Evolutionary conservation across 2,329 filamentous ascomycete species (phyloP).

Genomic region (Aspergillus ruber): DNA sequence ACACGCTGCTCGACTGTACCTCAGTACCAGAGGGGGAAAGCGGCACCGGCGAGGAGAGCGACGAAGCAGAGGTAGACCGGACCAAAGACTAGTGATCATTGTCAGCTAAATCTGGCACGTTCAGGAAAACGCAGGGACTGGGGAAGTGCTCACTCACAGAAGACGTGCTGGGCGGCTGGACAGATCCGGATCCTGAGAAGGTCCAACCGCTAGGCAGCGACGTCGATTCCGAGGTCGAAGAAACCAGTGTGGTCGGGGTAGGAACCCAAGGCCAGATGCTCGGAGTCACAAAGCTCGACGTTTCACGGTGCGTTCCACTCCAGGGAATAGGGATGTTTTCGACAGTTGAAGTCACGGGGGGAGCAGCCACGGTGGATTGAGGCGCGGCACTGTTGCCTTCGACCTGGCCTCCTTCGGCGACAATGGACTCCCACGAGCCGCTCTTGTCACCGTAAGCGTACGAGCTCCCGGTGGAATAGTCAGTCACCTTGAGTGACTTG

Average conservation of each 20-base stretch:
- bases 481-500: conserved; percentile 66
- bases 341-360: conserved; percentile 57
- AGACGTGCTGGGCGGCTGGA: conserved; percentile 64
- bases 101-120: conserved; percentile 1
- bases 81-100: conserved; percentile 39
- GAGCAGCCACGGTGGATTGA: conserved; percentile 45
- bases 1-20: conserved; percentile 4
- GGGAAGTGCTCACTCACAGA: conserved; percentile 56
- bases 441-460: conserved; percentile 76
- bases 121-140: conserved; percentile 1
- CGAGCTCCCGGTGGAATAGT: conserved; percentile 85
- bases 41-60: conserved; percentile 38
- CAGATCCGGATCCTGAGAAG: conserved; percentile 71
- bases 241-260: conserved; percentile 41
- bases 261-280: conserved; percentile 65
- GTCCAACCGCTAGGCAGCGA: conserved; percentile 72
- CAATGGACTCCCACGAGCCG: conserved; percentile 76
- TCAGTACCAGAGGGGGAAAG: conserved; percentile 45
- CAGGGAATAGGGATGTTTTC: conserved; percentile 62
- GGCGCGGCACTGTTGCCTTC: conserved; percentile 52
- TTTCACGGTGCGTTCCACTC: conserved; percentile 42
- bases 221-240: conserved; percentile 40
- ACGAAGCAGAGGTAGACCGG: conserved; percentile 50
- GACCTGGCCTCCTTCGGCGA: conserved; percentile 69
- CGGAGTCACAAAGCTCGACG: conserved; percentile 47